Conservation (phyloP, 176 grass and related monocot species). For the Eleusine indica region DNA sequence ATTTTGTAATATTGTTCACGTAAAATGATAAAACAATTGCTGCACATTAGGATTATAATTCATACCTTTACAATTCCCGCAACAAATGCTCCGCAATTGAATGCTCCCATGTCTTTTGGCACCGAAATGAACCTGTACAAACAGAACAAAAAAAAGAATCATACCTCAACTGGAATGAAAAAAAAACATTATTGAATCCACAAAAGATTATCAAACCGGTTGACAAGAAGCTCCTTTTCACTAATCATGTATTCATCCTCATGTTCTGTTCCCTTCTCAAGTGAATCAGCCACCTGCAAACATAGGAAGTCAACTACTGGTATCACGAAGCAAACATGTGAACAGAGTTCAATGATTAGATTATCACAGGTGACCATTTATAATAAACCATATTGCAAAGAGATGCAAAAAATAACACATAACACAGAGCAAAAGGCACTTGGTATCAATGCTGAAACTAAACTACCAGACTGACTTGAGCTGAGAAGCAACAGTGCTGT, state of each 20-base stretch:
- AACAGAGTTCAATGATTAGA: conserved; percentile 5
- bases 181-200: conserved; percentile 15
- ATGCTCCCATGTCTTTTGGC: conserved; percentile 98
- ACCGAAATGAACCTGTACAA: conserved; percentile 89
- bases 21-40: conserved; percentile 18
- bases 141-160: conserved; percentile 34
- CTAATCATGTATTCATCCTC: conserved; percentile 99
- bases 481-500: not conserved
- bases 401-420: not conserved
- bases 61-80: conserved; percentile 90
- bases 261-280: conserved; percentile 99
- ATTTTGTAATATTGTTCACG: conserved; percentile 10
- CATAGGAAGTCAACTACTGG: conserved; percentile 36
- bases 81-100: conserved; percentile 97
- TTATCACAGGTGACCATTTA: not conserved
- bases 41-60: conserved; percentile 18
- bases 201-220: conserved; percentile 56
- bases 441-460: not conserved
- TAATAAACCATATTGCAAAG: conserved; percentile 8
- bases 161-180: not conserved
- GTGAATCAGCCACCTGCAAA: conserved; percentile 87
- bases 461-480: not conserved
- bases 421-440: not conserved
- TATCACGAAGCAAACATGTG: conserved; percentile 26
- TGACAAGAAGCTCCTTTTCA: conserved; percentile 98